Percentiles rank a stretch among this genome's conserved stretches.
Conservation (phyloP, 306 rosid species). For the apple (Malus domestica) region DNA sequence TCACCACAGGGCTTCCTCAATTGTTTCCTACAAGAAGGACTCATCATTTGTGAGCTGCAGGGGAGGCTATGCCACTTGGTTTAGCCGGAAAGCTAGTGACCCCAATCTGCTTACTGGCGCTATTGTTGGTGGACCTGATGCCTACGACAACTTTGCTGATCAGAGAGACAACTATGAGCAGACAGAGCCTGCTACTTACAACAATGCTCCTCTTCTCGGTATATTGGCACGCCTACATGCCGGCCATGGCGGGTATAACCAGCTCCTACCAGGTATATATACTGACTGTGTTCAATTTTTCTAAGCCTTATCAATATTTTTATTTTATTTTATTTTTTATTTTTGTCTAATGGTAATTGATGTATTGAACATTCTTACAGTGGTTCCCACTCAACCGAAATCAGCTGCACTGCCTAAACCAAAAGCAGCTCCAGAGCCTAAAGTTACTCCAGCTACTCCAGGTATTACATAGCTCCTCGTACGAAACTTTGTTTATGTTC, state of each 20-base stretch:
- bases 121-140: slow-evolving; percentile 96
- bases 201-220: slow-evolving; percentile 95
- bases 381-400: slow-evolving; percentile 40
- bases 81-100: slow-evolving; percentile 58
- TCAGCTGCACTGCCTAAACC: slow-evolving; percentile 40
- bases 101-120: slow-evolving; percentile 87
- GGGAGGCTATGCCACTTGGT: slow-evolving; percentile 95
- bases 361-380: slow-evolving; percentile 24
- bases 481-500: background rate
- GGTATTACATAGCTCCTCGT: slow-evolving; percentile 34
- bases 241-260: slow-evolving; percentile 62
- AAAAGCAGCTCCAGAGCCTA: slow-evolving; percentile 36
- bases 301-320: background rate
- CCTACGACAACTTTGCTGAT: slow-evolving; percentile 93
- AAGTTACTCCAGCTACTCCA: slow-evolving; percentile 56
- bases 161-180: slow-evolving; percentile 91
- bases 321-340: too few species aligned
- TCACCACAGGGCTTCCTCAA: slow-evolving; percentile 93
- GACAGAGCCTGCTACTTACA: slow-evolving; percentile 97
- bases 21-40: slow-evolving; percentile 73
- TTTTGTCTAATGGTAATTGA: background rate
- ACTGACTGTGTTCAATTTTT: background rate
- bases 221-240: slow-evolving; percentile 67
- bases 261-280: slow-evolving; percentile 84
- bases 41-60: slow-evolving; percentile 77